These are phyloP conservation scores for Candida boidinii DNA, from an alignment of 805 yeast species.

Conservation along the genomic window DNA sequence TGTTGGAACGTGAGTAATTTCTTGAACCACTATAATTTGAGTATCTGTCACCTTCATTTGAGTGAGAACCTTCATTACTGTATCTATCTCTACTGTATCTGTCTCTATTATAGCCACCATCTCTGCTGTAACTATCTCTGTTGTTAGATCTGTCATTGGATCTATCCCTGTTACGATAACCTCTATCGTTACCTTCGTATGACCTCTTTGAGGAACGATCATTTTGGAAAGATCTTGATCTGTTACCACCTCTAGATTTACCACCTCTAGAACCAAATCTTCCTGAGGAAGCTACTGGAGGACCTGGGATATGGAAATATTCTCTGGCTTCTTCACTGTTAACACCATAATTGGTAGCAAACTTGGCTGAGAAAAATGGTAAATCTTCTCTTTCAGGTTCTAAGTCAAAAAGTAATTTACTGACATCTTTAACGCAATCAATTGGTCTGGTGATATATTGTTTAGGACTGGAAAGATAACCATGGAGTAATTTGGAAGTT, in stretches of 20 bases:
- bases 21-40: background rate
- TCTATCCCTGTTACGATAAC: constrained; percentile 6
- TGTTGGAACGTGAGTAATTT: no score
- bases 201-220: no score
- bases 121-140: constrained; percentile 4
- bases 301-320: constrained; percentile 23
- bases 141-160: constrained; percentile 4
- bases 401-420: no score
- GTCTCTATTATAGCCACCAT: constrained; percentile 1
- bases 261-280: constrained; percentile 5
- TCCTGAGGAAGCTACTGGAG: constrained; percentile 12
- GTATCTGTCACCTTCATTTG: background rate
- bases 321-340: constrained; percentile 16
- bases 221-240: constrained; percentile 7
- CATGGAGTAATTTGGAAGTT: constrained; percentile 8
- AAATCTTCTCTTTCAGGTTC: constrained; percentile 12
- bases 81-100: constrained; percentile 1
- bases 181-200: constrained; percentile 8
- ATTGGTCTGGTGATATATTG: constrained; percentile 19
- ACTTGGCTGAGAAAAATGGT: constrained; percentile 10
- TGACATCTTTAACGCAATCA: constrained; percentile 25
- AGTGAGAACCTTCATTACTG: background rate
- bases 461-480: constrained; percentile 14
- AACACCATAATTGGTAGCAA: constrained; percentile 20
- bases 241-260: constrained; percentile 10